Base-by-base conservation (phyloP, 1,139 yeast genomes). In the Diutina pseudorugosa region DNA sequence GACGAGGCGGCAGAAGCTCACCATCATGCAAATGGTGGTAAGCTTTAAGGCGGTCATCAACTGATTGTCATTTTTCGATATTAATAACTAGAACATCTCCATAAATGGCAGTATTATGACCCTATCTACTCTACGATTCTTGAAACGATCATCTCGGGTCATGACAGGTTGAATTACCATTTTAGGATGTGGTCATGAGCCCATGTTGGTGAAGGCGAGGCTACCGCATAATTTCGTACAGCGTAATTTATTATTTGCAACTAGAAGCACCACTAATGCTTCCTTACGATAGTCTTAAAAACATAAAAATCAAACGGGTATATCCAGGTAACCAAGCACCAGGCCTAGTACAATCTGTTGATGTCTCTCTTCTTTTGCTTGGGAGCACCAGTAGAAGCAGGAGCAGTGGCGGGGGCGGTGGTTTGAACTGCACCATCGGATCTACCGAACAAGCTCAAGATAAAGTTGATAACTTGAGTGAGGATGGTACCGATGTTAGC, bases 401-500 rank as follows among this genome's bases (percentile, higher is more conserved):
- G 48, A 14, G 65, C 41, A n/a, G 58, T 42, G 18, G 57, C 41
- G 25, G 51, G 19, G 48, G 53, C 59, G 57, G 58, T 47, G 4
- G 53, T 48, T 9, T 53, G 11, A n/a, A 27, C 16, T 20, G 33
- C 14, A 44, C 30, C 27, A 9, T 21, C 5, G 27, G 30, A 14
- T 3, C 52, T 44, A 8, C 50, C 33, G 33, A 54, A 25, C 7
- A 53, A 21, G 4, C 67, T 64, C 53, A 60, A 60, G 55, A 65
- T 64, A 55, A 67, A 60, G 51, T 68, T 70, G 48, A 64, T 56
- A 36, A 66, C 55, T 45, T 68, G 49, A 51, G 65, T 62, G 42
- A 69, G 53, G 61, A 68, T 60, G 41, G 56, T 53, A 51, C 70
- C 67, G 55, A 71, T 55, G 25, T 67, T 63, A 53, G 64, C 59